phyloP scores from a whole-genome alignment of 257 asterid genomes.

The Echites panduratus region DNA sequence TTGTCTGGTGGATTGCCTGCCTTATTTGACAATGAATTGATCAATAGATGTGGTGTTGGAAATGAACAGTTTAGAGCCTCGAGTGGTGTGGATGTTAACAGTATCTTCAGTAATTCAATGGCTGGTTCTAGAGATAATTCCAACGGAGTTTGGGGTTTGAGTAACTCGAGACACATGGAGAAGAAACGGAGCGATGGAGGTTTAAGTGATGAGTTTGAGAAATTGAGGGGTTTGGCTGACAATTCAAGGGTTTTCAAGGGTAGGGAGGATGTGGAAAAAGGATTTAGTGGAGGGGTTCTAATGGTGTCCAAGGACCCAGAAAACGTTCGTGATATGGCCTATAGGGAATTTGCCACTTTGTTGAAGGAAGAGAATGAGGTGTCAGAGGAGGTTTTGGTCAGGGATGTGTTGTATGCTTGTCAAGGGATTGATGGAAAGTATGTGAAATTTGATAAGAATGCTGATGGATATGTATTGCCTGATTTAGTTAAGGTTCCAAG shows the following conservation, averaged over 20 bases:
- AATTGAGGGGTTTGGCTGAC: slow-evolving; percentile 38
- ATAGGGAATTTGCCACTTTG: slow-evolving; percentile 59
- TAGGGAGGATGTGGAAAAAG: slow-evolving; percentile 45
- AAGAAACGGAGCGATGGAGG: slow-evolving; percentile 28
- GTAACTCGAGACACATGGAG: slow-evolving; percentile 31
- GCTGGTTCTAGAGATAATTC: slow-evolving; percentile 26
- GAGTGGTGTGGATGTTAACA: slow-evolving; percentile 7
- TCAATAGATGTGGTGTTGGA: slow-evolving; percentile 15
- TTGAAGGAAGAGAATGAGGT: slow-evolving; percentile 86
- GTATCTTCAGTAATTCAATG: not conserved
- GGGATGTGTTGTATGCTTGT: slow-evolving; percentile 90
- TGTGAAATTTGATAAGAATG: slow-evolving; percentile 61
- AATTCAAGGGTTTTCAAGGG: slow-evolving; percentile 33
- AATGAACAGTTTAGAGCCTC: slow-evolving; percentile 15
- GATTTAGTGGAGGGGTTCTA: slow-evolving; percentile 70
- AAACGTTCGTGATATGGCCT: slow-evolving; percentile 79
- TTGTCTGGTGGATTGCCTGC: slow-evolving; percentile 67
- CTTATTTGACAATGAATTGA: slow-evolving; percentile 35
- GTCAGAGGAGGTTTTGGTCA: slow-evolving; percentile 73
- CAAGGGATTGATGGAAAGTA: slow-evolving; percentile 93
- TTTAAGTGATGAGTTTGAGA: slow-evolving; percentile 34
- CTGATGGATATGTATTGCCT: slow-evolving; percentile 62
- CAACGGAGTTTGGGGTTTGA: slow-evolving; percentile 28
- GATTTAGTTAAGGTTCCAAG: slow-evolving; percentile 60
- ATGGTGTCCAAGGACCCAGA: slow-evolving; percentile 75